Evolutionary conservation across 1,284 basidiomycete species (phyloP).

Genomic region (Mycena citricolor): DNA sequence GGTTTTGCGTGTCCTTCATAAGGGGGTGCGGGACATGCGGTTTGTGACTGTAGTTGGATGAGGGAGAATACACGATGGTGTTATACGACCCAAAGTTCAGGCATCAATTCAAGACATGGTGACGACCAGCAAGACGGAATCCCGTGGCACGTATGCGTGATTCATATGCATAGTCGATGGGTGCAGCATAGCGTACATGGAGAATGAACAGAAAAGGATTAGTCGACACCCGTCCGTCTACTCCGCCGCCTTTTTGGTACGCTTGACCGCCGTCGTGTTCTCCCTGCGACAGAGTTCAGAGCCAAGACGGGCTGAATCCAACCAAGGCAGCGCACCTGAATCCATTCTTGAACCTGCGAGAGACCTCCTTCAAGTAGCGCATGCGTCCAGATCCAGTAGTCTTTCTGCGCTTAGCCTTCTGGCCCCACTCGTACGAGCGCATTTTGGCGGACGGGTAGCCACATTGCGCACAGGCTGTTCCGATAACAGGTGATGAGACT

Average conservation of each 20-base stretch:
- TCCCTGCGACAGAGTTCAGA: constrained; percentile 6
- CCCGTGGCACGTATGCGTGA: too few species aligned
- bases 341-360: constrained; percentile 96
- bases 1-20: too few species aligned
- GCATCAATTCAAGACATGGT: too few species aligned
- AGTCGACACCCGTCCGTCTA: too few species aligned
- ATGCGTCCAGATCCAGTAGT: constrained; percentile 97
- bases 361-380: constrained; percentile 90
- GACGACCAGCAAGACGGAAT: too few species aligned
- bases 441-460: constrained; percentile 96
- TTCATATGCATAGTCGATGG: too few species aligned
- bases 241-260: constrained; percentile 38
- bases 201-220: too few species aligned
- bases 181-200: too few species aligned
- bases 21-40: too few species aligned
- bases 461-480: constrained; percentile 87
- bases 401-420: constrained; percentile 99
- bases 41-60: too few species aligned
- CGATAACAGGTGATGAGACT: background rate
- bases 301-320: background rate
- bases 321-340: constrained; percentile 61
- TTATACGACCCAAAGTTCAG: too few species aligned
- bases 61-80: too few species aligned
- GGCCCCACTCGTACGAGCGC: constrained; percentile 96
- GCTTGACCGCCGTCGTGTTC: constrained; percentile 42